Evolutionary conservation across 305 asterid species (phyloP), one percentile per base, ranked within the genome.

Genomic region (Lippia alba): DNA sequence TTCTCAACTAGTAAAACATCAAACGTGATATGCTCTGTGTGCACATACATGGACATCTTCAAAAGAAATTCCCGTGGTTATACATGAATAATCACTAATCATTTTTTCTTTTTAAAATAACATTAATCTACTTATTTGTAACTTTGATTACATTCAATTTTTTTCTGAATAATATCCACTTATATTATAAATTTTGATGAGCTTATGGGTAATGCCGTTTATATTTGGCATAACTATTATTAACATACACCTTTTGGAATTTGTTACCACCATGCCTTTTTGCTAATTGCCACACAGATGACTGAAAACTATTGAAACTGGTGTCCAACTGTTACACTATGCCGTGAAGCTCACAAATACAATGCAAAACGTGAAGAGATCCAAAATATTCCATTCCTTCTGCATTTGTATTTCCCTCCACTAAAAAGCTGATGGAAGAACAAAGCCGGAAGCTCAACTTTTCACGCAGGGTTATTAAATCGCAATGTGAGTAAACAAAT

Each of bases 381-480:
- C 71, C 20, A 60, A 15, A 56, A 53, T 44, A 48, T 16, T 59
- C 59, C 4, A 36, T 24, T 54, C 45, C 54, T 4, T 33, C 40
- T 59, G 30, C 30, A 39, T 41, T 19, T n/a, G 12, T 41, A 32
- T 7, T 57, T 19, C 44, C 44, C 70, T 8, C 18, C 18, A 30
- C 72, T 61, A 46, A 34, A 56, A 3, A 56, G n/a, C 30, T 19
- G 54, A 16, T 40, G 51, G 30, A 46, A 46, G 5, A 57, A 9
- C 16, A 20, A 46, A 56, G 24, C 46, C 55, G 51, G 44, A 48
- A 48, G 44, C 46, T 54, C 64, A 71, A 53, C 44, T 63, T 59
- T 56, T 41, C 59, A 60, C 45, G 65, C 53, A 39, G 33, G 49
- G 61, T 18, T 19, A 69, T 64, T 50, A 49, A 16, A 68, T 55